A percentile compares a stretch with the other conserved stretches of the same genome.
Conservation (phyloP, 2,329 filamentous ascomycete genomes). For the Calonectria honghensis region DNA sequence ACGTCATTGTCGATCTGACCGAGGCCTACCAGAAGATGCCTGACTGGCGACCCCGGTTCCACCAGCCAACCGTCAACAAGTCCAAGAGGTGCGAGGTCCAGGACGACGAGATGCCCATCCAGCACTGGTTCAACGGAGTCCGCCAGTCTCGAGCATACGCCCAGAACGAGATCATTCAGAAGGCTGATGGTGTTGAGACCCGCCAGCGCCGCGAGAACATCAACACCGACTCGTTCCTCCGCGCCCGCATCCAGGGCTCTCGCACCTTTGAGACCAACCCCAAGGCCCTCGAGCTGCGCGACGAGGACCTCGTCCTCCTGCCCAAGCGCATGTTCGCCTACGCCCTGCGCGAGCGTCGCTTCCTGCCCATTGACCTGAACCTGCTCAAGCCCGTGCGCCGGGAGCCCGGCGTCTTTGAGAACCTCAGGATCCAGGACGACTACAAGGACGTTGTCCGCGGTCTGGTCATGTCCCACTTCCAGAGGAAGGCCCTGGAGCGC, state of each 20-base stretch:
- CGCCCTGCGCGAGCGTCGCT: constrained; percentile 63
- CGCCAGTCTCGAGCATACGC: constrained; percentile 58
- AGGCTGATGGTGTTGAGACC: constrained; percentile 59
- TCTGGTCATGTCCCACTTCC: constrained; percentile 64
- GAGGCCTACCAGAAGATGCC: constrained; percentile 64
- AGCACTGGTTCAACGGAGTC: constrained; percentile 60
- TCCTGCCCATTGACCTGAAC: constrained; percentile 61
- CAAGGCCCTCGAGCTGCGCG: constrained; percentile 53
- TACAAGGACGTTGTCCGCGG: constrained; percentile 65
- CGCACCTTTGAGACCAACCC: constrained; percentile 60
- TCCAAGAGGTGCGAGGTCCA: constrained; percentile 55
- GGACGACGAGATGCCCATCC: constrained; percentile 61
- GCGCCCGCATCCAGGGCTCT: constrained; percentile 59
- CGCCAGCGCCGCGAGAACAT: constrained; percentile 63
- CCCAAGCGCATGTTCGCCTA: constrained; percentile 66
- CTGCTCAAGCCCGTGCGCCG: constrained; percentile 60
- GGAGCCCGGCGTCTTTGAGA: constrained; percentile 62
- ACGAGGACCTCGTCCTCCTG: constrained; percentile 59
- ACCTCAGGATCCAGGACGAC: constrained; percentile 62
- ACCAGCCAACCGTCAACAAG: constrained; percentile 57
- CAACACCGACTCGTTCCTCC: constrained; percentile 59
- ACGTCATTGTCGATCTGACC: constrained; percentile 65
- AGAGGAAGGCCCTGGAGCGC: constrained; percentile 62
- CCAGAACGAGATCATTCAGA: constrained; percentile 61
- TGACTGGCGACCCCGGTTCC: constrained; percentile 60